Base-by-base conservation (phyloP, 257 asterid genomes). In the Solanum pimpinellifolium region DNA sequence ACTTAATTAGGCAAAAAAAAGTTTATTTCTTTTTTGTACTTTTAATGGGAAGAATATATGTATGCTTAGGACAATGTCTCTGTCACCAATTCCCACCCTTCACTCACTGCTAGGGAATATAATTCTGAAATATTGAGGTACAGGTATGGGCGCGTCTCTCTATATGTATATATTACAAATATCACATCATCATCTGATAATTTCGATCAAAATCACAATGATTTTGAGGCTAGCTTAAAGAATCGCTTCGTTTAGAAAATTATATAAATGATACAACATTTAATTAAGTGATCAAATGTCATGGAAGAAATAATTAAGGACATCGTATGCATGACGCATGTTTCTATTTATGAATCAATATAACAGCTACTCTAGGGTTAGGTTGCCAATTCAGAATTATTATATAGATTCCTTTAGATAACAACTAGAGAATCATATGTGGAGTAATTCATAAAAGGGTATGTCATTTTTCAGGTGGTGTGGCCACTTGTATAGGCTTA, bases 51-150 rank as follows among this genome's bases (percentile, higher is more conserved):
- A 80, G 76, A n/a, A 59, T 18, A 14, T 27, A 25, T 25, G 29
- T 25, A 12, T n/a, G 90, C 82, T 68, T 31, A 66, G 37, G 47
- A 68, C 42, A 83, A 88, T 35, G 86, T 88, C 90, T 33, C 76
- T 80, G 11, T 85, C 88, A 52, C 37, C 20, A 29, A 81, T 49
- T 29, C 3, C 46, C 69, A 81, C 46, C 85, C 85, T 81, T 49
- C 85, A 49, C 56, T 81, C 85, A 81, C 85, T 39, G 37, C 16
- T 46, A 10, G 23, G 70, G 83, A 72, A 70, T 70, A 74, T 37
- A 37, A 37, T 37, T 84, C 59, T 25, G 6, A 70, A 62, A 74
- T 80, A 29, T 80, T 80, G 68, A 80, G 42, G 66, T 47, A 9
- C 18, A 73, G 11, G 39, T 44, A 27, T 60, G 68, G 27, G 6